These are phyloP conservation scores for Sporobolomyces phaffii DNA, from an alignment of 768 basidiomycete species.

Conservation along the genomic window DNA sequence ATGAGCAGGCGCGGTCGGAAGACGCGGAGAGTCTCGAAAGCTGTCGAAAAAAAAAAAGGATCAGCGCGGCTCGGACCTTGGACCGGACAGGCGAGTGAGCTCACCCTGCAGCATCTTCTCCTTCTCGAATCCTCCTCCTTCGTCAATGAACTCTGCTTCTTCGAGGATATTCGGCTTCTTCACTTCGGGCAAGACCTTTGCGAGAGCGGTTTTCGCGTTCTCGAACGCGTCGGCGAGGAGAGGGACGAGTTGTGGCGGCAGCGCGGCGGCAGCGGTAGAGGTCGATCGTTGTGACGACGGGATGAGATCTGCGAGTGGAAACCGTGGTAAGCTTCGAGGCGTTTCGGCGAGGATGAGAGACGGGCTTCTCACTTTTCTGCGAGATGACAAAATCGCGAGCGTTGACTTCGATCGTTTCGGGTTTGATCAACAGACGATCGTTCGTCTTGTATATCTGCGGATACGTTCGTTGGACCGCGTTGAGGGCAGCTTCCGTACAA, in stretches of 20 bases:
- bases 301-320: conserved; percentile 62
- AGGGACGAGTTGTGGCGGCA: conserved; percentile 77
- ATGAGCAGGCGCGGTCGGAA: conserved; percentile 82
- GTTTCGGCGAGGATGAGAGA: no score
- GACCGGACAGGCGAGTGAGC: background rate
- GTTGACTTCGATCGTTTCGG: conserved; percentile 74
- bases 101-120: conserved; percentile 69
- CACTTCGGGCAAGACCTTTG: conserved; percentile 66
- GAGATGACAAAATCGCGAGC: conserved; percentile 95
- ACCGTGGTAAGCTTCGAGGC: no score
- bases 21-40: conserved; percentile 82
- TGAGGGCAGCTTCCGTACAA: conserved; percentile 92
- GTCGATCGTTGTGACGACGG: conserved; percentile 91
- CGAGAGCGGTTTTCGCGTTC: conserved; percentile 64
- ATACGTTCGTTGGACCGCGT: conserved; percentile 90
- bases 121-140: conserved; percentile 74
- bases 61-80: no score
- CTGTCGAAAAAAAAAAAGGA: no score
- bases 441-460: conserved; percentile 93
- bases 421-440: conserved; percentile 74
- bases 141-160: conserved; percentile 83
- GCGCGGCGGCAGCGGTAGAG: conserved; percentile 71
- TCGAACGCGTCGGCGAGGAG: conserved; percentile 65
- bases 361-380: conserved; percentile 67
- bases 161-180: conserved; percentile 80